Base-by-base conservation (phyloP, 192 early-diverging fungal species). In the Coemansia sp. region DNA sequence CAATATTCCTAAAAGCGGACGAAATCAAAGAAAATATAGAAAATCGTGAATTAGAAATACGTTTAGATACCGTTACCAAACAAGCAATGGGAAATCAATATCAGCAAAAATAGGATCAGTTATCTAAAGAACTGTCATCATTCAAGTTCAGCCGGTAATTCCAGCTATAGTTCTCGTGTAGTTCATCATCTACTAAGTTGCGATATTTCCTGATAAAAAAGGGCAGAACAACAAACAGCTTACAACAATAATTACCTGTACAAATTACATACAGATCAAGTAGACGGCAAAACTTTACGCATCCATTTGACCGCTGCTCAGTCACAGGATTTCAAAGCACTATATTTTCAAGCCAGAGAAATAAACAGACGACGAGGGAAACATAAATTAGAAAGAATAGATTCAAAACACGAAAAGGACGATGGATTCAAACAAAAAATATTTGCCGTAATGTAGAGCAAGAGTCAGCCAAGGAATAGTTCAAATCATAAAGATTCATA, bases 131-230 rank as follows among this genome's bases (percentile, higher is more conserved):
- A 87, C 83, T 80, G 77, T 84, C 87, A 78, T 87, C 88, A 87
- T 84, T 70, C 68, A 68, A 71, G 52, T 64, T 89, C 86, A 83
- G 88, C 82, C 88, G 88, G 88, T 89, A 89, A 89, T 89, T 89
- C 88, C 88, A 89, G 85, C 84, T 84, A 85, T 86, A 74, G 85
- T 87, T 64, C 85, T 78, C 72, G 56, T 75, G 63, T 82, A 69
- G 81, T 61, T 85, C 87, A 88, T 87, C 85, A 69, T 75, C 50
- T 34, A 42, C 31, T 7, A 4, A 4, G 10, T 38, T 38, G 36
- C 36, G 36, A 38, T 38, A 38, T 7, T 10, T 4, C 10, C 10
- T 38, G 36, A 7, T 10, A 38, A 10, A 34, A 12, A 57, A 30
- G 33, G 10, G n/a, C n/a, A n/a, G n/a, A n/a, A n/a, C n/a, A n/a